Conservation (phyloP, 768 basidiomycete species). For the Rhodotorula toruloides region DNA sequence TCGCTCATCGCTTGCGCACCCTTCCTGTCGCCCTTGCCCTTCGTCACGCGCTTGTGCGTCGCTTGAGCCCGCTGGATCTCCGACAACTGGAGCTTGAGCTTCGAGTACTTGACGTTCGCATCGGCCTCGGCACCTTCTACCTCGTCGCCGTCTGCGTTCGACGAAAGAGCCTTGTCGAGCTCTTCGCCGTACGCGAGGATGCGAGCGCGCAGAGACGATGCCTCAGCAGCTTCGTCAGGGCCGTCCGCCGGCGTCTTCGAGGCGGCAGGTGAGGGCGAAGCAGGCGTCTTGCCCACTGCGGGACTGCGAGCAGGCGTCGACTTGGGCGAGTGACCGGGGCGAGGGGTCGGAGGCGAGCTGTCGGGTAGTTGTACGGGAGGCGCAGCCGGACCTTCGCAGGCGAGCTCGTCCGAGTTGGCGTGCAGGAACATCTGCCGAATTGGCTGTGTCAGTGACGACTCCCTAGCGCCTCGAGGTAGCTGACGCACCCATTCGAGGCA, state of each 20-base stretch:
- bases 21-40: slow-evolving; percentile 27
- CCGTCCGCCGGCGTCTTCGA: neutral
- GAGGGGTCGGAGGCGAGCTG: slow-evolving; percentile 13
- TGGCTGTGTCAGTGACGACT: neutral
- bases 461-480: neutral
- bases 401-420: slow-evolving; percentile 60
- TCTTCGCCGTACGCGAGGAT: slow-evolving; percentile 33
- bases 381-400: slow-evolving; percentile 40
- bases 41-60: slow-evolving; percentile 26
- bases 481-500: slow-evolving; percentile 81
- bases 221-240: slow-evolving; percentile 1
- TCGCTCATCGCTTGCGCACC: slow-evolving; percentile 3
- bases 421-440: slow-evolving; percentile 59
- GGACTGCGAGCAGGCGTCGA: neutral
- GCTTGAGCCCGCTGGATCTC: slow-evolving; percentile 50
- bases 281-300: neutral
- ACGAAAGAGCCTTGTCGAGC: slow-evolving; percentile 10
- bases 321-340: slow-evolving; percentile 8
- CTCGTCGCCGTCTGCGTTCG: neutral
- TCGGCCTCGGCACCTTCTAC: slow-evolving; percentile 45
- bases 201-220: slow-evolving; percentile 13
- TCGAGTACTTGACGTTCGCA: slow-evolving; percentile 61
- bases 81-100: slow-evolving; percentile 58
- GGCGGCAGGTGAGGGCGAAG: neutral
- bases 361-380: slow-evolving; percentile 18